These are phyloP conservation scores for Herpetomonas tarakana DNA, from an alignment of 208 protist species.

Conservation along the genomic window DNA sequence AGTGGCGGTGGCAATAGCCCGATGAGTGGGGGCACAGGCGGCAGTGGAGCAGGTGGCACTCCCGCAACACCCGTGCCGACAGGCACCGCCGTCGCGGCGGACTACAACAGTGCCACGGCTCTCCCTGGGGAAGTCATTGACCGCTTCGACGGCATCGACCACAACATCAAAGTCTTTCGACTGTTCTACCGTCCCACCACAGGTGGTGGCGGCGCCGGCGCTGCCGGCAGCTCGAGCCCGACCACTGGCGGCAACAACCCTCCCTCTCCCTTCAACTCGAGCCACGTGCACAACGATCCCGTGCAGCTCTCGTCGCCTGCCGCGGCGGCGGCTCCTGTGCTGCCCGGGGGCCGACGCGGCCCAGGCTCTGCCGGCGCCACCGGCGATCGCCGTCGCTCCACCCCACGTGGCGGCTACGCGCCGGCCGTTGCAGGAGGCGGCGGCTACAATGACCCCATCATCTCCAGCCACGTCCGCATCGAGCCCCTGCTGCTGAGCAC, in stretches of 20 bases:
- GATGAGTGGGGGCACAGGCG: too few relatives aligned
- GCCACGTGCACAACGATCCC: background rate
- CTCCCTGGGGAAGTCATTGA: conserved; percentile 10
- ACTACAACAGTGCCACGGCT: conserved; percentile 8
- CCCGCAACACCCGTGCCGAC: too few relatives aligned
- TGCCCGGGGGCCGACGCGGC: background rate
- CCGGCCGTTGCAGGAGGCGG: background rate
- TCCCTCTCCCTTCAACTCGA: background rate
- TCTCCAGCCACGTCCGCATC: conserved; percentile 19
- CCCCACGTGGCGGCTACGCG: background rate
- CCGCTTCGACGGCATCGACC: conserved; percentile 25
- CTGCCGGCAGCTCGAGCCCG: too few relatives aligned
- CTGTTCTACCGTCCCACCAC: conserved; percentile 10
- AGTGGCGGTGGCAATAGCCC: too few relatives aligned
- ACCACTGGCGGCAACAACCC: background rate
- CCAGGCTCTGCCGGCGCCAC: background rate
- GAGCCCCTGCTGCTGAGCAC: conserved; percentile 44
- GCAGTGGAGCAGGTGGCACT: too few relatives aligned
- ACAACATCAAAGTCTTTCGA: conserved; percentile 54
- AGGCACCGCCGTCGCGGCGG: background rate
- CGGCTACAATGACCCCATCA: conserved; percentile 18
- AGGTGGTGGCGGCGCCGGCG: background rate
- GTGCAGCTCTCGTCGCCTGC: background rate
- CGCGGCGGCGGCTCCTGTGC: background rate
- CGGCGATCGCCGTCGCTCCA: background rate